phyloP scores from a whole-genome alignment of 2,329 filamentous ascomycete species.

The Alternaria ventricosa region DNA sequence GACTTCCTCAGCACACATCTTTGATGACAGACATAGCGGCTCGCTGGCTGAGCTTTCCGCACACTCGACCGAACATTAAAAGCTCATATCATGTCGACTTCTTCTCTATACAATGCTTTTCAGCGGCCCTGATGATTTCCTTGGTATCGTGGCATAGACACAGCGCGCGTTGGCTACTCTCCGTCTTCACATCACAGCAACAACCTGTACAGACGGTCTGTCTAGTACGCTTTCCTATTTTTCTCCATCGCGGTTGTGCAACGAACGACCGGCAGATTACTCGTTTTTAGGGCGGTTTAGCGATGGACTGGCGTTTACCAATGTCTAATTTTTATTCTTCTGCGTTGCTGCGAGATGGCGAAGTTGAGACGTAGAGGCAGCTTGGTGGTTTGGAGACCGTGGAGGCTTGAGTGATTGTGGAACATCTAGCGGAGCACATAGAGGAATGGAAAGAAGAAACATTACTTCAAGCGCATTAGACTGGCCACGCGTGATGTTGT shows the following conservation, averaged over 20 bases:
- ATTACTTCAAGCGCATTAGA: not conserved
- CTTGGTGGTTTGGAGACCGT: not conserved
- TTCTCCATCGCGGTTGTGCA: constrained; percentile 22
- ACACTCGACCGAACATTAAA: constrained; percentile 20
- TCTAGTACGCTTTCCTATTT: constrained; percentile 6
- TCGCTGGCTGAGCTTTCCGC: constrained; percentile 42
- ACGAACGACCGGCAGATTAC: constrained; percentile 22
- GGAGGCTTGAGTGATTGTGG: constrained; percentile 7
- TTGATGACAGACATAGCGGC: constrained; percentile 24
- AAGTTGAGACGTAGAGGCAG: not conserved
- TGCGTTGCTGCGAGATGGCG: not conserved
- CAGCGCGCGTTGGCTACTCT: constrained; percentile 29
- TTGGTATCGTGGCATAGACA: constrained; percentile 38
- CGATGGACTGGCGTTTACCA: constrained; percentile 24
- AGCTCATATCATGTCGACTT: constrained; percentile 30
- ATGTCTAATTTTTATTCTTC: constrained; percentile 34
- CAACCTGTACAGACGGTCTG: constrained; percentile 13
- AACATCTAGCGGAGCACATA: constrained; percentile 20
- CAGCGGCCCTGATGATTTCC: constrained; percentile 37
- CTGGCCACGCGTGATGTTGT: not conserved
- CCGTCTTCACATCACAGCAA: constrained; percentile 10
- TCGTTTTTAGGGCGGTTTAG: constrained; percentile 25
- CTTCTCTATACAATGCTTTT: constrained; percentile 13
- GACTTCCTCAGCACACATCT: constrained; percentile 7
- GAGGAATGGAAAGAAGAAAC: constrained; percentile 17